phyloP scores from a whole-genome alignment of 2,329 filamentous ascomycete genomes.

The Phaeoacremonium minimum region DNA sequence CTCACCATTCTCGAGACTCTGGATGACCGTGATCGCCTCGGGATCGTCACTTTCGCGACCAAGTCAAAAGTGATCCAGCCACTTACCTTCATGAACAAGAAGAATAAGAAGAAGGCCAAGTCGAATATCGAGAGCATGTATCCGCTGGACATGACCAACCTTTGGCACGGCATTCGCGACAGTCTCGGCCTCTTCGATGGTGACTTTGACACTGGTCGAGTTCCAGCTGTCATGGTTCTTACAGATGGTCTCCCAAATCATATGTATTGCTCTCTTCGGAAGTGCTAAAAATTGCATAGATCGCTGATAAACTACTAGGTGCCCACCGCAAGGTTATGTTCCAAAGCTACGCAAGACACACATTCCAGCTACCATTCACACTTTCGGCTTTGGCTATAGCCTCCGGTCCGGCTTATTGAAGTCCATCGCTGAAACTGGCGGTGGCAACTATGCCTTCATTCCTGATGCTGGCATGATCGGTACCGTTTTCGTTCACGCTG shows the following conservation, averaged over 20 bases:
- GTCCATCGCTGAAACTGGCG: constrained; percentile 53
- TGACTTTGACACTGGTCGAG: constrained; percentile 24
- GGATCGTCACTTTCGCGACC: constrained; percentile 50
- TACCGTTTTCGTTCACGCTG: constrained; percentile 58
- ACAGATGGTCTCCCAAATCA: constrained; percentile 53
- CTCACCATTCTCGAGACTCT: constrained; percentile 52
- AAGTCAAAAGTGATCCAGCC: constrained; percentile 36
- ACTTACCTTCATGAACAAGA: constrained; percentile 40
- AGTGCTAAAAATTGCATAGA: too few relatives aligned
- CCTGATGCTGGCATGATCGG: constrained; percentile 59
- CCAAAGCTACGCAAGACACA: constrained; percentile 39
- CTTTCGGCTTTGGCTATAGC: constrained; percentile 49
- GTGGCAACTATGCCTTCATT: constrained; percentile 58
- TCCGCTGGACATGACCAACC: constrained; percentile 39
- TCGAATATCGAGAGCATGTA: constrained; percentile 36
- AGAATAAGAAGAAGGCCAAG: constrained; percentile 37
- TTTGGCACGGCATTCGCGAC: constrained; percentile 53
- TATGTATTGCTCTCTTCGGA: too few relatives aligned
- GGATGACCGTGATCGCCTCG: constrained; percentile 48
- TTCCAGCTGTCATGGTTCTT: constrained; percentile 47
- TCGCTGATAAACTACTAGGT: constrained; percentile 19
- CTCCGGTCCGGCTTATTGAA: constrained; percentile 50
- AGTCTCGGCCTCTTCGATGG: constrained; percentile 43
- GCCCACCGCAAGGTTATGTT: constrained; percentile 48
- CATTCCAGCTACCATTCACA: constrained; percentile 42